Evolutionary conservation across 345 rosid genomes (phyloP), one percentile per base, ranked within the genome.

Genomic region (Rubroshorea leprosula): DNA sequence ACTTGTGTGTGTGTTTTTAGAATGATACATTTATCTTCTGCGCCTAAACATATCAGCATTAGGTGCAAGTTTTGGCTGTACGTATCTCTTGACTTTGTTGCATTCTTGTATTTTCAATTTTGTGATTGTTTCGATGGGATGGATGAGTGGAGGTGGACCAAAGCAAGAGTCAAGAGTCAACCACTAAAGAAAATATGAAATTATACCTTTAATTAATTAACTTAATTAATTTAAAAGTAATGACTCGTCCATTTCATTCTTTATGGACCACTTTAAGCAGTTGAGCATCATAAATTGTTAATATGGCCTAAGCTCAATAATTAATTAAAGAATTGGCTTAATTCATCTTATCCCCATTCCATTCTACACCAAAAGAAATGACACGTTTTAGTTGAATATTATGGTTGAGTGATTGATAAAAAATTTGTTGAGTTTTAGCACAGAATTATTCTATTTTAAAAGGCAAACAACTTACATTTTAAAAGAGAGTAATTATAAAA

Each of bases 111-210:
- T n/a, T 52, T 54, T 61, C 31, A 29, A 38, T 38, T 62, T 61
- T 74, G 75, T 80, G 70, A 38, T 26, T 55, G 64, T 62, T 57
- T 38, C 44, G 58, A 73, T 68, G 69, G 65, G 61, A 71, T 45
- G 19, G 66, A 57, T 80, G 69, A 68, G 66, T 11, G 11, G 23
- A 60, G 57, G 72, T 72, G 83, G 76, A 63, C 79, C 77, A 44
- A 44, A 38, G 18, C 5, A 62, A 61, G 60, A 58, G 54, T 35
- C 74, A 43, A 69, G 62, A 73, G 77, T 80, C 80, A 76, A 80
- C 85, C 63, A 71, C 72, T 72, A 61, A 71, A 71, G 52, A 57
- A 65, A 35, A 35, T 6, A 21, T 9, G 25, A 41, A 19, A 12
- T 10, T 46, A 46, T 26, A 23, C 26, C 26, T 53, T 23, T 27